Conservation (phyloP, 768 basidiomycete genomes). For the Phylloporus arenicola region DNA sequence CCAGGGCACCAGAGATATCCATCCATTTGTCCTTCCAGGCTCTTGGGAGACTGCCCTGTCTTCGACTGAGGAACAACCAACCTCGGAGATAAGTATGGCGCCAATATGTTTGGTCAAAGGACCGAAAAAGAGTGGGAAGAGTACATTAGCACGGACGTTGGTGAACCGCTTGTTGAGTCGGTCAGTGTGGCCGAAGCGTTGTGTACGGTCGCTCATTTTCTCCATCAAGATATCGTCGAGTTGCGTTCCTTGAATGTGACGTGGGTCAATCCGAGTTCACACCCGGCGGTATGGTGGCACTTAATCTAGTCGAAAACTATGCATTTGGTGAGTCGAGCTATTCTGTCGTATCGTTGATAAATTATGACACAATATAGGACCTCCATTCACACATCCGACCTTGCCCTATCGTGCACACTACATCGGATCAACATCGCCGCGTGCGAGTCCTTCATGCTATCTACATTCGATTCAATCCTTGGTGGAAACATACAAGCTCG, state of each 20-base stretch:
- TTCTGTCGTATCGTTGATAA: not conserved
- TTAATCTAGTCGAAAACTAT: conserved; percentile 64
- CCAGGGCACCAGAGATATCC: conserved; percentile 25
- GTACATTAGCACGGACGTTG: conserved; percentile 73
- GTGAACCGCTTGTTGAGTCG: conserved; percentile 60
- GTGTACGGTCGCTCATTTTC: not conserved
- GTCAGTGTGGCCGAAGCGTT: conserved; percentile 31
- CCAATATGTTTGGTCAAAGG: conserved; percentile 70
- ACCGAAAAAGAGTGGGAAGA: conserved; percentile 85
- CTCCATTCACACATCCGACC: conserved; percentile 80
- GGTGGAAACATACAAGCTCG: conserved; percentile 60
- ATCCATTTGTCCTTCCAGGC: conserved; percentile 32
- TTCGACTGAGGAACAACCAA: not conserved
- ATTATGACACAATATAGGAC: conserved; percentile 44
- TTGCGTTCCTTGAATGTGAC: conserved; percentile 92
- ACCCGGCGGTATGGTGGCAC: conserved; percentile 76
- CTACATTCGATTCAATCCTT: conserved; percentile 62
- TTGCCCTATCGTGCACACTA: conserved; percentile 73
- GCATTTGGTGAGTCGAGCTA: conserved; percentile 54
- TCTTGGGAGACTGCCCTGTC: conserved; percentile 34
- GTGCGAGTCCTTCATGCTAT: conserved; percentile 72
- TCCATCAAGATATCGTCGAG: conserved; percentile 56
- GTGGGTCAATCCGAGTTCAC: conserved; percentile 93
- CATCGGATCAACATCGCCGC: conserved; percentile 74
- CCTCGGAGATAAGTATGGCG: conserved; percentile 16